These are phyloP conservation scores for Amauroascus niger DNA, from an alignment of 2,329 filamentous ascomycete species.

Conservation along the genomic window DNA sequence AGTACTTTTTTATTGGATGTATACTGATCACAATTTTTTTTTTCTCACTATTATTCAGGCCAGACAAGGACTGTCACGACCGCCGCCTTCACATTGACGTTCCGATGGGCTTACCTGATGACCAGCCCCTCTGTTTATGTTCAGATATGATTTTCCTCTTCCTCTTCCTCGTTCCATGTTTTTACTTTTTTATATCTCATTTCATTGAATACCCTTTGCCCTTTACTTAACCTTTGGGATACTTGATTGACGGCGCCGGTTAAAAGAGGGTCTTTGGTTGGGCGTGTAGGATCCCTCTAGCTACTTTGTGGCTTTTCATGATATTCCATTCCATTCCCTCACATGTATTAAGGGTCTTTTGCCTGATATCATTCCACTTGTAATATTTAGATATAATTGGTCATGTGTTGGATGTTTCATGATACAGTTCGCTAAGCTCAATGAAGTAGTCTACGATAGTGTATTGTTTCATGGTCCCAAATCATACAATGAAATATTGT, in stretches of 20 bases:
- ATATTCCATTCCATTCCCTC: not conserved
- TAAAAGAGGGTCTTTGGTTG: constrained; percentile 1
- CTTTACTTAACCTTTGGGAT: not conserved
- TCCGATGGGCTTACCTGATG: not conserved
- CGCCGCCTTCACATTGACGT: constrained; percentile 19
- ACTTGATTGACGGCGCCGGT: constrained; percentile 5
- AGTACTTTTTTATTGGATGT: not conserved
- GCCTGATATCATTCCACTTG: not conserved
- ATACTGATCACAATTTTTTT: constrained; percentile 12
- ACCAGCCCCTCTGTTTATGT: not conserved
- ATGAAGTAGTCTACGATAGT: not conserved
- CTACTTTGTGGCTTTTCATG: not conserved
- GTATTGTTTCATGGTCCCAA: not conserved
- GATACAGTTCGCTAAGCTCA: not conserved
- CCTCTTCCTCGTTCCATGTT: not conserved
- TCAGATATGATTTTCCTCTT: constrained; percentile 2
- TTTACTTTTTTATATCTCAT: not conserved
- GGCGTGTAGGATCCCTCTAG: not conserved
- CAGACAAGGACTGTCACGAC: constrained; percentile 37
- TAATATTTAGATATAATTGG: not conserved
- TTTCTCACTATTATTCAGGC: constrained; percentile 25
- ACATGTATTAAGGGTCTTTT: not conserved
- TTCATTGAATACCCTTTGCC: constrained; percentile 8
- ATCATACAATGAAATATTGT: constrained; percentile 3
- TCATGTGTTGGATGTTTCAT: not conserved